A percentile compares a stretch with the other conserved stretches of the same genome.
Evolutionary conservation across 345 rosid species (phyloP).

Genomic region (Gossypium bickii): DNA sequence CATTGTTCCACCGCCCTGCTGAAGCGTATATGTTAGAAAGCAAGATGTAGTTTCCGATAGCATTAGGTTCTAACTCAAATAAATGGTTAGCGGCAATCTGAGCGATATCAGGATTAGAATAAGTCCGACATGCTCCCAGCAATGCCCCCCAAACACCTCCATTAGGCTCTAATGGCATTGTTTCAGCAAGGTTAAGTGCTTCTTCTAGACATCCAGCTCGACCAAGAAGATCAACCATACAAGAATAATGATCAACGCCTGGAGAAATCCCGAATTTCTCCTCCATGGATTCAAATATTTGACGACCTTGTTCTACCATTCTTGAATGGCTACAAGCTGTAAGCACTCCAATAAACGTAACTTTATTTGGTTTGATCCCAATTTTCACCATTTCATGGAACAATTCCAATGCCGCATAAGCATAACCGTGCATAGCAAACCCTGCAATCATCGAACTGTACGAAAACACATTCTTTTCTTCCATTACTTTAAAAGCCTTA

Average conservation of each 20-base stretch:
- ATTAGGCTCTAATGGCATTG: slow-evolving; percentile 55
- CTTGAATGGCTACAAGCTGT: slow-evolving; percentile 71
- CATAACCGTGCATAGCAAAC: slow-evolving; percentile 68
- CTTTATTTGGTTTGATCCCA: slow-evolving; percentile 51
- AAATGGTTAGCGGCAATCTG: slow-evolving; percentile 58
- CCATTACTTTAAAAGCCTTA: slow-evolving; percentile 49
- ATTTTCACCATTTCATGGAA: slow-evolving; percentile 61
- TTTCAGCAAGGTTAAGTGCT: slow-evolving; percentile 55
- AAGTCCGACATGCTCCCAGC: slow-evolving; percentile 74
- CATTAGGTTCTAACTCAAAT: slow-evolving; percentile 63
- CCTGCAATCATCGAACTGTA: slow-evolving; percentile 87
- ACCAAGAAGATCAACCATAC: slow-evolving; percentile 82
- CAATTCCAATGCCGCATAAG: slow-evolving; percentile 52
- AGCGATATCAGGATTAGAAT: slow-evolving; percentile 59
- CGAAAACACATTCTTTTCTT: slow-evolving; percentile 58
- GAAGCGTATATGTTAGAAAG: slow-evolving; percentile 59
- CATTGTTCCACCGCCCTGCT: slow-evolving; percentile 57
- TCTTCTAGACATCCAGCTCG: slow-evolving; percentile 64
- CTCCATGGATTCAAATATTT: slow-evolving; percentile 55
- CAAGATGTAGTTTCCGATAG: slow-evolving; percentile 64
- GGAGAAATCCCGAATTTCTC: slow-evolving; percentile 50
- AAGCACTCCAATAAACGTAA: slow-evolving; percentile 76
- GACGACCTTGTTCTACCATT: slow-evolving; percentile 55
- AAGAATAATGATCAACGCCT: slow-evolving; percentile 60
- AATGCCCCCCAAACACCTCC: slow-evolving; percentile 88